Evolutionary conservation across 352 stramenopile genomes (phyloP).

Genomic region (Thraustochytrium sp.): DNA sequence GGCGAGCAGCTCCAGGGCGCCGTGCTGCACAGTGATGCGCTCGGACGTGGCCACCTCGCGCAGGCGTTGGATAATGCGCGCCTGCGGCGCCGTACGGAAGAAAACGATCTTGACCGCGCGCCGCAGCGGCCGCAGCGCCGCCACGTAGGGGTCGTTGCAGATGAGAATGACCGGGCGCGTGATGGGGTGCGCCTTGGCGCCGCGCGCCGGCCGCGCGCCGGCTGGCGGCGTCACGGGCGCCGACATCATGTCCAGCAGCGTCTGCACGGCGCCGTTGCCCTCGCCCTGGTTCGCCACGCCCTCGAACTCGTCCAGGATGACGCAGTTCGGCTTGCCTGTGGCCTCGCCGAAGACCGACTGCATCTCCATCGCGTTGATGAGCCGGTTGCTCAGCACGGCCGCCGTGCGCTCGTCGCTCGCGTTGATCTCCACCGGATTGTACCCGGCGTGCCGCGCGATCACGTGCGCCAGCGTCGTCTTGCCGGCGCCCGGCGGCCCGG

Average conservation of each 20-base stretch:
- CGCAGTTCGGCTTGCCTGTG: constrained; percentile 79
- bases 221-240: constrained; percentile 57
- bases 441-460: constrained; percentile 87
- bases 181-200: constrained; percentile 60
- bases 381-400: constrained; percentile 77
- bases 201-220: neutral
- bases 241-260: constrained; percentile 84
- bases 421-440: constrained; percentile 94
- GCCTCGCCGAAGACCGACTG: constrained; percentile 76
- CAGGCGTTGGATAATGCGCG: constrained; percentile 80
- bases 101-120: constrained; percentile 86
- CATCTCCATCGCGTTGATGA: constrained; percentile 63
- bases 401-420: constrained; percentile 92
- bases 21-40: constrained; percentile 67
- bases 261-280: constrained; percentile 71
- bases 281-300: constrained; percentile 81
- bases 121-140: constrained; percentile 84
- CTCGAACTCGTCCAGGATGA: constrained; percentile 98
- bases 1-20: constrained; percentile 60
- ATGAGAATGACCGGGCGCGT: constrained; percentile 94
- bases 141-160: constrained; percentile 96
- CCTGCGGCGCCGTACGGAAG: constrained; percentile 69
- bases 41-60: constrained; percentile 80
- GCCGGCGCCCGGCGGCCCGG: constrained; percentile 79
- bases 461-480: constrained; percentile 97